A percentile compares a stretch with the other conserved stretches of the same genome.
phyloP scores from a whole-genome alignment of 2,329 filamentous ascomycete genomes.

The Phialophora macrospora region DNA sequence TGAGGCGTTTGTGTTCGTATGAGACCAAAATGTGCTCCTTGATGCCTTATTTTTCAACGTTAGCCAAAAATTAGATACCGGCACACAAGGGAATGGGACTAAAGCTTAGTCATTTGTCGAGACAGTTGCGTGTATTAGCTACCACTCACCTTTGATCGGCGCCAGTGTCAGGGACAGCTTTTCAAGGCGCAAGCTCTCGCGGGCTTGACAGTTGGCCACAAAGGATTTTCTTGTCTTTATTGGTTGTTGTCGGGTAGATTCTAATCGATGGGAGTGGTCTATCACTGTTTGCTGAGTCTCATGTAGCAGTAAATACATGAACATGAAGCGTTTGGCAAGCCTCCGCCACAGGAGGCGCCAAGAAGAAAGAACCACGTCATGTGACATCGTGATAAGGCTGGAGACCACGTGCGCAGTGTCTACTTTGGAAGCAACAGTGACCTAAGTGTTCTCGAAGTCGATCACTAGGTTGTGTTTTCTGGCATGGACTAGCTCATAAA shows the following conservation, averaged over 20 bases:
- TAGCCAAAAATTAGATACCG: background rate
- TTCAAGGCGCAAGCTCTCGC: background rate
- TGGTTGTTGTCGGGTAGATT: background rate
- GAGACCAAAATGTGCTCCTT: background rate
- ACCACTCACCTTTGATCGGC: background rate
- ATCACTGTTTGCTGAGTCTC: background rate
- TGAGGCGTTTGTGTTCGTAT: background rate
- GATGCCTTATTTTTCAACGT: background rate
- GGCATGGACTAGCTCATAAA: conserved; percentile 10
- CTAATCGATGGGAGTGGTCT: background rate
- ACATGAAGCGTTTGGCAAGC: conserved; percentile 2
- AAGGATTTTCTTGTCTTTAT: background rate
- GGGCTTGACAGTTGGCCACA: background rate
- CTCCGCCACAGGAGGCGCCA: conserved; percentile 21
- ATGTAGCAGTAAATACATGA: conserved; percentile 7
- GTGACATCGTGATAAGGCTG: conserved; percentile 22
- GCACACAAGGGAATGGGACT: background rate
- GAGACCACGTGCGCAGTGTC: conserved; percentile 16
- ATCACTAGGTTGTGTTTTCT: conserved; percentile 14
- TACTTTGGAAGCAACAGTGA: background rate
- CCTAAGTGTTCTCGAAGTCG: background rate
- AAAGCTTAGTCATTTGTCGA: background rate
- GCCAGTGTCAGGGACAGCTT: background rate
- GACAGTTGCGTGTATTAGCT: background rate
- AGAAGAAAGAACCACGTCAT: conserved; percentile 2